phyloP scores from a whole-genome alignment of 192 early-diverging fungal species.

The Backusella sp. region DNA sequence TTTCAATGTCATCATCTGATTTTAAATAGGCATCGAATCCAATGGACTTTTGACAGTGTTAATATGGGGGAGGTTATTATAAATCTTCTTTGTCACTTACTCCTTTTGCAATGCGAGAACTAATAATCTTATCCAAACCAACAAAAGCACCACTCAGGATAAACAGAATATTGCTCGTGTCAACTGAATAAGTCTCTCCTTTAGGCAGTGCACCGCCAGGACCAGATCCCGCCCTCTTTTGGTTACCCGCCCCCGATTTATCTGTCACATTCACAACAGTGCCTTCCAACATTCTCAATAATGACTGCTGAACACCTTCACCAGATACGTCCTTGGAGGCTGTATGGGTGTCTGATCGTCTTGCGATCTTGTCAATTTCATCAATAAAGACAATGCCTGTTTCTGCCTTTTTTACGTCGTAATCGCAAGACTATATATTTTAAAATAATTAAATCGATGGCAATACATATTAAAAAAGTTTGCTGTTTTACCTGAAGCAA shows the following conservation, averaged over 20 bases:
- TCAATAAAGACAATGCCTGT: slow-evolving; percentile 90
- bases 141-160: slow-evolving; percentile 89
- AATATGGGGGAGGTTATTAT: too few relatives aligned
- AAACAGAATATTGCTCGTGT: slow-evolving; percentile 91
- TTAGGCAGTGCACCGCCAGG: slow-evolving; percentile 37
- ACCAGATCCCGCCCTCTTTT: slow-evolving; percentile 14
- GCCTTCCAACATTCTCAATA: slow-evolving; percentile 87
- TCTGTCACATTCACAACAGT: slow-evolving; percentile 85
- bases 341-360: slow-evolving; percentile 69
- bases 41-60: slow-evolving; percentile 49
- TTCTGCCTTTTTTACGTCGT: slow-evolving; percentile 82
- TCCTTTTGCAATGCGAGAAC: slow-evolving; percentile 75
- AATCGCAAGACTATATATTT: slow-evolving; percentile 80
- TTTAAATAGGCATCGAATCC: slow-evolving; percentile 63
- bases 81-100: slow-evolving; percentile 14
- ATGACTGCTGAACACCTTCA: slow-evolving; percentile 89
- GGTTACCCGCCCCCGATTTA: slow-evolving; percentile 61
- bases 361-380: slow-evolving; percentile 90
- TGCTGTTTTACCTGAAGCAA: slow-evolving; percentile 61
- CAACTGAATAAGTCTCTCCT: slow-evolving; percentile 82
- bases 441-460: too few relatives aligned
- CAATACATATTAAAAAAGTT: background rate
- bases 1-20: slow-evolving; percentile 14
- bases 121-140: slow-evolving; percentile 78
- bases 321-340: slow-evolving; percentile 86